Evolutionary conservation across 2,329 filamentous ascomycete genomes (phyloP), one percentile per base, ranked within the genome.

Genomic region (Alternaria conjuncta): DNA sequence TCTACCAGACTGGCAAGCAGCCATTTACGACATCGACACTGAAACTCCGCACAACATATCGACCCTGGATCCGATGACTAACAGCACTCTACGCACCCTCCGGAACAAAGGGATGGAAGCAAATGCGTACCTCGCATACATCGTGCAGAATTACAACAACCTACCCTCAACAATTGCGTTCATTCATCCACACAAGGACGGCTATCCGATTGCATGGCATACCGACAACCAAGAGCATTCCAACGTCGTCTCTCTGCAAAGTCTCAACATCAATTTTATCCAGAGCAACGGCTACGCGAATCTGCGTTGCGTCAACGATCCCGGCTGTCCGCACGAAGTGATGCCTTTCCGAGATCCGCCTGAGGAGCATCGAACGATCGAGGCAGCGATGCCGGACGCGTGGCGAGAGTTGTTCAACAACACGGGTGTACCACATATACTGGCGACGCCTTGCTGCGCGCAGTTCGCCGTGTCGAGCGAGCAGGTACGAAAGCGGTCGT

Each of bases 361-460:
- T 13, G 57, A 67, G 47, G 58, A 53, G 4, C 60, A 69, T 49
- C 60, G 64, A 20, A 49, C 58, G 20, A 60, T 57, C 9, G 68
- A 71, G 47, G 32, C 54, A 30, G 69, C 64, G 11, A 72, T 73
- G 64, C 36, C 61, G 5, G 54, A 54, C 10, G 71, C 68, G 21
- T 74, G 71, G 72, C 43, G 50, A 5, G 55, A 71, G 13, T 63
- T 72, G 18, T 65, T 68, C 36, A 63, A 59, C 12, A 60, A 64
- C 2, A 60, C 47, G 6, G 44, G 69, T 45, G 66, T 68, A 28
- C 69, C 69, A 32, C 51, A 60, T 2, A 32, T 66, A 20, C 79
- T 86, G 6, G 84, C 81, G 1, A 80, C 81, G 3, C 80, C 81
- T 13, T 86, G 84, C 67, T 86, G 78, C 66, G 74, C 75, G 11